Base-by-base conservation (phyloP, 139 green algal species). In the Raphidocelis subcapitata region DNA sequence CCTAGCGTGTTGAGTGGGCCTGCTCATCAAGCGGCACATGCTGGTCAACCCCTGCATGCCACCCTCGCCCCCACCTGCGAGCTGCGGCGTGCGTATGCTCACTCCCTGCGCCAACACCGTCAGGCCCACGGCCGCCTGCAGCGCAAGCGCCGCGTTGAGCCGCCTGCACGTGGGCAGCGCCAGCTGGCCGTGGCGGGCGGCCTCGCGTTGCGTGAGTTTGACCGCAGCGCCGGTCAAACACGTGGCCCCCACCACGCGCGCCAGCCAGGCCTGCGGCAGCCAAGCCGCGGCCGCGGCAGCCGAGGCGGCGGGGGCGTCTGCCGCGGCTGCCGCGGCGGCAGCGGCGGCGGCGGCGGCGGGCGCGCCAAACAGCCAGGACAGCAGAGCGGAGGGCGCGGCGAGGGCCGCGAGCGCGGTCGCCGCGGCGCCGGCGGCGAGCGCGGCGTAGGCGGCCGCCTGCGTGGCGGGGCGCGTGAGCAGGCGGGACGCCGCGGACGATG, bases 101-200 rank as follows among this genome's bases (percentile, higher is more conserved):
- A 77, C 36, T 0, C 14, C 70, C 44, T 77, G 70, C 10, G 60
- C 60, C 29, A 70, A 28, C 60, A 77, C 70, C 46, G 69, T 62
- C 61, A 77, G 70, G 31, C 47, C 52, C 21, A 24, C 20, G 10
- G 31, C 16, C 3, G 24, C 29, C 16, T 77, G 70, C 46, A 70
- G 32, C 61, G 56, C 20, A 21, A 77, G 60, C 3, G 31, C 60
- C 20, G 69, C n/a, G 60, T 77, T 77, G 23, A 77, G 70, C 26
- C 70, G 70, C 70, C 56, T 32, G 61, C 69, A 77, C 21, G 70
- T 77, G 41, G 68, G 59, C 70, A 70, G 61, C 59, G 52, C 61
- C 46, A 70, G 46, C 32, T 77, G 61, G 32, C 61, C 47, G 20
- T 47, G 70, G 23, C 56, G 5, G 5, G 60, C 35, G 1, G 60